Evolutionary conservation across 805 yeast genomes (phyloP), one percentile per base, ranked within the genome.

Genomic region (Lipomyces starkeyi): DNA sequence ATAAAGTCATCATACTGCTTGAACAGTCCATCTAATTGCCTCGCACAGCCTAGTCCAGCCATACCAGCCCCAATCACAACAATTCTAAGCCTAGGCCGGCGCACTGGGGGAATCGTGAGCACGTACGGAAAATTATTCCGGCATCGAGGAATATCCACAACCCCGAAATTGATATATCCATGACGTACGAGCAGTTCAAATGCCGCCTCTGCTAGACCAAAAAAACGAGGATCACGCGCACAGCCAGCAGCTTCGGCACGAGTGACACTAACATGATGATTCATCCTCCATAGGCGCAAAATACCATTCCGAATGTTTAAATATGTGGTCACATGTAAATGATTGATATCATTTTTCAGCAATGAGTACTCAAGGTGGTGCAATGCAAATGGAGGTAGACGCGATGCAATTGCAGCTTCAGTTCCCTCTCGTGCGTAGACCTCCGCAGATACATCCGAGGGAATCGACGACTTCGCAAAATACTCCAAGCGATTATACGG

Each of bases 41-140:
- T 95, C 32, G 98, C 97, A 78, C 94, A 90, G 74, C 97, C 97
- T 59, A 95, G 82, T 73, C 99, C 99, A 32, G 99, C 97, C 65
- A 97, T 89, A 61, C 99, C 99, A 6, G 98, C 97, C 73, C 99
- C 99, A 74, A 92, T 89, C 56, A 94, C 86, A 49, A 93, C 85
- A 62, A 95, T 86, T 2, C 82, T 77, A 56, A 77, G 76, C 13
- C 83, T 70, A 0, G 81, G 81, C 62, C 74, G 71, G 63, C 76
- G 75, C 37, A 62, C 13, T 71, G 75, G 7, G 70, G 76, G 60
- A 66, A 73, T 54, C 22, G 67, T 61, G 66, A 68, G 25, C 43
- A 34, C 40, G 56, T 64, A 67, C 2, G 71, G 68, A 34, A 71
- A 69, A 56, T 67, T 71, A 43, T 70, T 67, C 27, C 73, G 65